These are phyloP conservation scores for Knoxia roxburghii DNA, from an alignment of 257 asterid species.

Conservation along the genomic window DNA sequence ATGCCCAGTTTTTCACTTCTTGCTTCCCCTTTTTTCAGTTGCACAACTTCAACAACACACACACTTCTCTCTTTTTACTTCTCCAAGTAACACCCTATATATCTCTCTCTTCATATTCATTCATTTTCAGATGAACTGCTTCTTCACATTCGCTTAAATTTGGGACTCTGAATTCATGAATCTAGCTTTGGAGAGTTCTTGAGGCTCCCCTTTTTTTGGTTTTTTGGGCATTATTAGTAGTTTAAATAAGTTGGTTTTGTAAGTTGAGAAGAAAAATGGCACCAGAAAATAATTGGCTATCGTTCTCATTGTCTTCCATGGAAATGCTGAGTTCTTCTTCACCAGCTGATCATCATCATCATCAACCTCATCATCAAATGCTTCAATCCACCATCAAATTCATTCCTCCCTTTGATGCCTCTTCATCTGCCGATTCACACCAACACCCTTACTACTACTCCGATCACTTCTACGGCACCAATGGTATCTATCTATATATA, in stretches of 20 bases:
- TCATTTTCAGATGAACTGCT: constrained; percentile 3
- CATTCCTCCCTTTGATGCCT: constrained; percentile 24
- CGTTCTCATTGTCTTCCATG: constrained; percentile 74
- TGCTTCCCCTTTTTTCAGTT: not conserved
- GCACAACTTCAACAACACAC: too few species aligned
- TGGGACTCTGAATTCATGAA: not conserved
- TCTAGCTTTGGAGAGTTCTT: constrained; percentile 12
- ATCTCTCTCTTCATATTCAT: too few species aligned
- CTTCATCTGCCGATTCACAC: constrained; percentile 34
- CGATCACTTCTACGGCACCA: constrained; percentile 65
- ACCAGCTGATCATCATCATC: constrained; percentile 10
- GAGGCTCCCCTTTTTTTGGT: too few species aligned
- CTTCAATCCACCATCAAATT: constrained; percentile 32
- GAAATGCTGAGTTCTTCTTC: constrained; percentile 58
- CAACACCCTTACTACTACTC: constrained; percentile 53
- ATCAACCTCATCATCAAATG: constrained; percentile 16
- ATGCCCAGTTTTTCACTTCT: constrained; percentile 18
- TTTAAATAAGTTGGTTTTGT: too few species aligned
- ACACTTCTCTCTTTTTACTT: not conserved
- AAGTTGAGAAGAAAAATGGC: constrained; percentile 39
- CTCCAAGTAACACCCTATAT: not conserved
- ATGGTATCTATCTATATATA: constrained; percentile 36
- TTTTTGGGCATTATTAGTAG: too few species aligned
- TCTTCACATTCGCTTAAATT: constrained; percentile 1
- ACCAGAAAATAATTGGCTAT: constrained; percentile 74